Conservation (phyloP, 148 eudicot species). For the Diospyros kaki region DNA sequence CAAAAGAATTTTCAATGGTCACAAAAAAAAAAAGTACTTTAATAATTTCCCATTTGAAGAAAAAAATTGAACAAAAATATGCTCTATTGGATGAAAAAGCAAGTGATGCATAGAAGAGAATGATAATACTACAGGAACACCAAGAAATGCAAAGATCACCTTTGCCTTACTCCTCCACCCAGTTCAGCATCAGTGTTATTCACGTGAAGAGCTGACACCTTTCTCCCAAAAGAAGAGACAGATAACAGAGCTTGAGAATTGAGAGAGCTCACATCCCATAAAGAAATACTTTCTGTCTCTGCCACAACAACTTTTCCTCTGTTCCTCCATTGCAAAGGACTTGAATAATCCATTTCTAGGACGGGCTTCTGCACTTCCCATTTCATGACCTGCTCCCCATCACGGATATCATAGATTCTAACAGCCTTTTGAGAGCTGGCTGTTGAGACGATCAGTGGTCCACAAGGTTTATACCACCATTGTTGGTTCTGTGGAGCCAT, state of each 20-base stretch:
- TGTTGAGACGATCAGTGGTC: slow-evolving; percentile 68
- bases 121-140: not conserved
- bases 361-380: slow-evolving; percentile 82
- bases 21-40: not conserved
- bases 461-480: slow-evolving; percentile 91
- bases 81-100: not conserved
- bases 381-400: slow-evolving; percentile 71
- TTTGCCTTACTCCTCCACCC: slow-evolving; percentile 93
- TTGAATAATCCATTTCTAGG: slow-evolving; percentile 65
- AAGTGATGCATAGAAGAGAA: not conserved
- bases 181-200: slow-evolving; percentile 81
- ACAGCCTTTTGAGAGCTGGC: slow-evolving; percentile 63
- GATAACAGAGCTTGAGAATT: slow-evolving; percentile 52
- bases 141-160: slow-evolving; percentile 32
- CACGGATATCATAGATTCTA: slow-evolving; percentile 75
- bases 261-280: slow-evolving; percentile 84
- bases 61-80: not conserved
- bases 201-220: slow-evolving; percentile 76
- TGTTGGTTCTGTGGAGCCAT: slow-evolving; percentile 57
- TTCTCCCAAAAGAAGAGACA: slow-evolving; percentile 54
- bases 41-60: not conserved
- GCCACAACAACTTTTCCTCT: slow-evolving; percentile 78
- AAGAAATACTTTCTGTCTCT: slow-evolving; percentile 60
- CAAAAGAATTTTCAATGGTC: not conserved
- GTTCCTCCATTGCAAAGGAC: slow-evolving; percentile 95